Evolutionary conservation across 2,329 filamentous ascomycete species (phyloP), one percentile per base, ranked within the genome.

Genomic region (Epichloe sp.): DNA sequence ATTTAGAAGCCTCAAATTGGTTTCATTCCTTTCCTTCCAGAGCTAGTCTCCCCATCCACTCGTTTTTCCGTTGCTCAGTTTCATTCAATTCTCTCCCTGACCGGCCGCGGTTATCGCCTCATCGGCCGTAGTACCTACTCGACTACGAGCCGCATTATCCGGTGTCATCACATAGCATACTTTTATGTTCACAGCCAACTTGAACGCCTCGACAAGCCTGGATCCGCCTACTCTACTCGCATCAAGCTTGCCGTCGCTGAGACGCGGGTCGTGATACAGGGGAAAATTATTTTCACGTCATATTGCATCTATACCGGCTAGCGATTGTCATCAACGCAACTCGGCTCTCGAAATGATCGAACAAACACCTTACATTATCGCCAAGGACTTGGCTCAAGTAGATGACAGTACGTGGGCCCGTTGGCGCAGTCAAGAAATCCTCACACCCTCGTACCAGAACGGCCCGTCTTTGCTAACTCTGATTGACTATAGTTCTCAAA

Each of bases 331-430:
- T 17, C 38, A 35, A 34, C n/a, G 4, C 17, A 4, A 42, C 8
- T 35, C 5, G 26, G 19, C 35, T 31, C 38, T 36, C 51, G 44
- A 48, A 36, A 55, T 53, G 53, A 44, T 53, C 41, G 51, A 52
- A 31, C 49, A 53, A 41, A 48, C 50, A 38, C 51, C 53, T 15
- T 52, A 48, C 15, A 7, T 54, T 19, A 52, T 55, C 35, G 58
- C 56, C 44, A 62, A 61, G 53, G 58, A 64, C 40, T 41, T 68
- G 56, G 56, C 59, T 10, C 63, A 67, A 57, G 50, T 68, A 36
- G 56, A 59, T 38, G 54, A 60, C 50, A 55, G 65, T 68, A 60
- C 53, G 62, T 57, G 14, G n/a, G 36, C 17, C 41, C 37, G 11
- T 15, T 19, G 46, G 37, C 38, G 26, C 23, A 23, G 10, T n/a